phyloP scores from a whole-genome alignment of 768 basidiomycete genomes.

The Leccinum incarnatum region DNA sequence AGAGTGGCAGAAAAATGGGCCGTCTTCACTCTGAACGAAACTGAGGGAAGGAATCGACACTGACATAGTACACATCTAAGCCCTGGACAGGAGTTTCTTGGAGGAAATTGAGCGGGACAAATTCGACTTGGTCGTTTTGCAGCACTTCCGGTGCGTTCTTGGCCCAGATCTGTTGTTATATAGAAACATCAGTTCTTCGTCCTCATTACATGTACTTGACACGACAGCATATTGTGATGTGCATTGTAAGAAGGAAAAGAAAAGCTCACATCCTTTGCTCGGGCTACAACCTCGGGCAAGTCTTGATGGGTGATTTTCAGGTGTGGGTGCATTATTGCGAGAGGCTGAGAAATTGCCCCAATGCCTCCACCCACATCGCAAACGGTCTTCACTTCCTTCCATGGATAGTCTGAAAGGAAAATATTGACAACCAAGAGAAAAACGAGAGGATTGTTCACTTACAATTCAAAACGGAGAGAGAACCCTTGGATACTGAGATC shows the following conservation, averaged over 20 bases:
- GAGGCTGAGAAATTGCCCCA: background rate
- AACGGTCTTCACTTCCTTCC: background rate
- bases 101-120: background rate
- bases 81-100: background rate
- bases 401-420: background rate
- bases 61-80: background rate
- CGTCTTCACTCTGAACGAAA: background rate
- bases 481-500: constrained; percentile 20
- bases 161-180: background rate
- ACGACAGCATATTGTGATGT: background rate
- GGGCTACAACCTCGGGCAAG: background rate
- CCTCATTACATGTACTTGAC: background rate
- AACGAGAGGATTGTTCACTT: background rate
- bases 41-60: background rate
- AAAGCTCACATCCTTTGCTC: background rate
- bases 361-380: background rate
- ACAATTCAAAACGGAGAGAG: constrained; percentile 4
- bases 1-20: background rate
- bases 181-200: background rate
- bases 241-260: background rate
- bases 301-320: background rate
- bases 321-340: background rate
- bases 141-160: constrained; percentile 1
- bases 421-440: background rate
- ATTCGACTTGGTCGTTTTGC: constrained; percentile 9